A percentile compares a stretch with the other conserved stretches of the same genome.
These are phyloP conservation scores for apple (Malus domestica) DNA, from an alignment of 306 rosid species.

Conservation along the genomic window ASM211411v1 NC_041795.1:25682501-25683000, in stretches of 20 bases:
- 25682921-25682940: no score
- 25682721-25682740: neutral
- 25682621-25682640: conserved; percentile 40
- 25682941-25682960: no score
- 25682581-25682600: conserved; percentile 81
- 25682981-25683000: neutral
- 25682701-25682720: conserved; percentile 6
- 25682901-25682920: no score
- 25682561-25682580: conserved; percentile 63
- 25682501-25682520: neutral
- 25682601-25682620: conserved; percentile 64
- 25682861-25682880: neutral
- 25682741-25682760: neutral
- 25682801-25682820: no score
- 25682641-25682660: conserved; percentile 53
- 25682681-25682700: conserved; percentile 26
- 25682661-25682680: conserved; percentile 71
- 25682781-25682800: no score
- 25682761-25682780: neutral
- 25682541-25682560: neutral
- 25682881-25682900: neutral
- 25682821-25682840: no score
- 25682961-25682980: no score
- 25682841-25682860: no score
- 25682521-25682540: neutral